These are phyloP conservation scores for Rachicladosporium sp. DNA, from an alignment of 2,329 filamentous ascomycete genomes.

Conservation along the genomic window DNA sequence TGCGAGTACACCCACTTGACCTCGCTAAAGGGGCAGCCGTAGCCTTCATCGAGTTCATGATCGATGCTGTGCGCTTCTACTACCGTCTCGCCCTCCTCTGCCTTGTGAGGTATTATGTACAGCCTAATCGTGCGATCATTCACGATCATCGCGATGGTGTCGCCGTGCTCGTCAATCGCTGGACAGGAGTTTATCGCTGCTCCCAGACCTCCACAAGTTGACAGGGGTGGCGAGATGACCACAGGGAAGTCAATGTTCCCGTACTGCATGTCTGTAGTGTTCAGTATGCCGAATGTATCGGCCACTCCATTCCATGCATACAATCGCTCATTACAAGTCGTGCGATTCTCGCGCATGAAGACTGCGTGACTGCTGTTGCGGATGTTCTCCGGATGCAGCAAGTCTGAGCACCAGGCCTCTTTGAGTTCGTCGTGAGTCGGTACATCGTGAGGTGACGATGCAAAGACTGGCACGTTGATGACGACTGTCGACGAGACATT, in stretches of 20 bases:
- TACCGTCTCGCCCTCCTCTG: slow-evolving; percentile 15
- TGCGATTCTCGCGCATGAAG: slow-evolving; percentile 22
- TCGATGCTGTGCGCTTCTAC: slow-evolving; percentile 27
- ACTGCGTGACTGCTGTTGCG: slow-evolving; percentile 26
- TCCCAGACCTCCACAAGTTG: slow-evolving; percentile 24
- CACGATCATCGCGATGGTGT: slow-evolving; percentile 26
- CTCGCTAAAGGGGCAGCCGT: slow-evolving; percentile 26
- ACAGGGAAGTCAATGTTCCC: slow-evolving; percentile 26
- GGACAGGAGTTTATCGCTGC: slow-evolving; percentile 25
- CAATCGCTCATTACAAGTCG: slow-evolving; percentile 21
- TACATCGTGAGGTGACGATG: slow-evolving; percentile 15
- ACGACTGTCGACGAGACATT: slow-evolving; percentile 24
- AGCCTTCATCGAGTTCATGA: slow-evolving; percentile 26
- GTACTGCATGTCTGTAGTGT: slow-evolving; percentile 23
- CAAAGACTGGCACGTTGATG: slow-evolving; percentile 24
- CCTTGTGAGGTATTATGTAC: slow-evolving; percentile 22
- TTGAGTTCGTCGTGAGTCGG: slow-evolving; percentile 25
- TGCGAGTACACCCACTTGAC: slow-evolving; percentile 24
- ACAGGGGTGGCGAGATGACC: slow-evolving; percentile 24
- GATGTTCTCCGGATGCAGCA: slow-evolving; percentile 26
- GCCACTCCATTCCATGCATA: slow-evolving; percentile 27
- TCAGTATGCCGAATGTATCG: slow-evolving; percentile 25
- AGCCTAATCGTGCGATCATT: slow-evolving; percentile 25
- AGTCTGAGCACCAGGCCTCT: slow-evolving; percentile 26
- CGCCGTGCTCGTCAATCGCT: slow-evolving; percentile 24